Conservation (phyloP, 2,329 filamentous ascomycete species). For the Aspergillus persii region DNA sequence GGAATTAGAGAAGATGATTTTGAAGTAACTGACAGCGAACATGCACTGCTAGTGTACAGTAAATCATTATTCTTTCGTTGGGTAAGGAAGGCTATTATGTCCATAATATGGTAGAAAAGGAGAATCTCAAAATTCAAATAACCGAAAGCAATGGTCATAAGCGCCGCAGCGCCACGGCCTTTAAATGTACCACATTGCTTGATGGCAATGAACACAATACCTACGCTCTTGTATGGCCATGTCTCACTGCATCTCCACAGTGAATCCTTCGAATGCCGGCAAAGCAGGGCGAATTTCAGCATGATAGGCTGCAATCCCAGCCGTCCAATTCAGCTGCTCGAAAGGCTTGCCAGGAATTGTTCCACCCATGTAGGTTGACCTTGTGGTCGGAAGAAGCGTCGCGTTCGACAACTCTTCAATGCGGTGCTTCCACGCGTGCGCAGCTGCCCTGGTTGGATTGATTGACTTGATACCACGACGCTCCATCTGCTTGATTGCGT, state of each 20-base stretch:
- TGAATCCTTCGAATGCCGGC: slow-evolving; percentile 7
- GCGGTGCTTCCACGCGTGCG: slow-evolving; percentile 50
- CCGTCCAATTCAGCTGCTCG: slow-evolving; percentile 50
- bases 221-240: too few species aligned
- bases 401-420: slow-evolving; percentile 48
- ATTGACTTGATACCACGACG: slow-evolving; percentile 50
- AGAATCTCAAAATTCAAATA: too few species aligned
- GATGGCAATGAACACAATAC: too few species aligned
- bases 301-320: slow-evolving; percentile 19
- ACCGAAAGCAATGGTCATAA: too few species aligned
- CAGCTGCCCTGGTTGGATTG: slow-evolving; percentile 48
- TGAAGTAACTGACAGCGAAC: not conserved
- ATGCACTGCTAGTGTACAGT: too few species aligned
- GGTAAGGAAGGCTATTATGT: too few species aligned
- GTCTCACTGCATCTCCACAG: not conserved
- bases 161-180: too few species aligned
- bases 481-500: slow-evolving; percentile 51
- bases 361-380: slow-evolving; percentile 57
- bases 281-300: slow-evolving; percentile 14
- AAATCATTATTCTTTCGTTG: too few species aligned
- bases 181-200: too few species aligned
- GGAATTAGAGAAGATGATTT: not conserved
- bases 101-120: too few species aligned
- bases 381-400: slow-evolving; percentile 50
- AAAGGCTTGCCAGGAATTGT: slow-evolving; percentile 54